Conservation (phyloP, 1,284 basidiomycete genomes). For the Trichosporon sp. region DNA sequence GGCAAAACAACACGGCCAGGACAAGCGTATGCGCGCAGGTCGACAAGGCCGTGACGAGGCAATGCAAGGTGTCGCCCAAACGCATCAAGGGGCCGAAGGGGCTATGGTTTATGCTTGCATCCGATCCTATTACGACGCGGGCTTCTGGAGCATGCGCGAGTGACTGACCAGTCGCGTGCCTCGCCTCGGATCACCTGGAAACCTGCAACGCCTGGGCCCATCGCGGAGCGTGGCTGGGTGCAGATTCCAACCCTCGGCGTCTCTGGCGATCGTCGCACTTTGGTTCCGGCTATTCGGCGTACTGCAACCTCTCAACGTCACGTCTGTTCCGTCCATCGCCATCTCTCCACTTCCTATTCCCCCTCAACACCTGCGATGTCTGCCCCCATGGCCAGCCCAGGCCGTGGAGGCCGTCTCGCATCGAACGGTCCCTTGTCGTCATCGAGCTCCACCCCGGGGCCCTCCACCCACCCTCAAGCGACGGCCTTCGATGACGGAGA, state of each 20-base stretch:
- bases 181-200: not conserved
- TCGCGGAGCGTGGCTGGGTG: not conserved
- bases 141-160: not conserved
- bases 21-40: not conserved
- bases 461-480: not conserved
- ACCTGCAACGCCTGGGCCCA: not conserved
- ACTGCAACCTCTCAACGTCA: not conserved
- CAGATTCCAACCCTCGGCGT: not conserved
- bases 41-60: not conserved
- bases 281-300: not conserved
- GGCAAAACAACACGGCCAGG: not conserved
- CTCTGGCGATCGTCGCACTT: constrained; percentile 3
- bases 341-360: not conserved
- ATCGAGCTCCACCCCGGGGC: not conserved
- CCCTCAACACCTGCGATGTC: not conserved
- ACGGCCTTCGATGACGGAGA: not conserved
- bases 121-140: not conserved
- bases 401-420: constrained; percentile 4
- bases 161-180: constrained; percentile 1
- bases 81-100: not conserved
- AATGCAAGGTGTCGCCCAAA: not conserved
- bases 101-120: not conserved
- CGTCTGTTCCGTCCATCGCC: not conserved
- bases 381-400: constrained; percentile 1
- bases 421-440: not conserved